Percentiles rank a stretch among this genome's conserved stretches.
These are phyloP conservation scores for Poa annua DNA, from an alignment of 176 grass and related monocot genomes.

Conservation along the genomic window DNA sequence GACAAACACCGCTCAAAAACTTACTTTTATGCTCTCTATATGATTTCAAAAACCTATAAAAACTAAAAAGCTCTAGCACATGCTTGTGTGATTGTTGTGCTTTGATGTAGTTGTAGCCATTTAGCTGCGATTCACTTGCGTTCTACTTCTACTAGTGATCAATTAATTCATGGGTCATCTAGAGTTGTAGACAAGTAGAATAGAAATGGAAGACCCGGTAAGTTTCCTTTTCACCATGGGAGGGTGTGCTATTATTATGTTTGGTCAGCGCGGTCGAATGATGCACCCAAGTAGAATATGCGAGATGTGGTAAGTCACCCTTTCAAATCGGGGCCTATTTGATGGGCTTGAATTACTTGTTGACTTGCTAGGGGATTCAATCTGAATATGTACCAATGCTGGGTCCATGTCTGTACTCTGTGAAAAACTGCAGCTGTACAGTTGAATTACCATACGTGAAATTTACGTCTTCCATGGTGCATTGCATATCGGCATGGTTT, in stretches of 20 bases:
- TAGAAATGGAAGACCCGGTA: neutral
- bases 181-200: neutral
- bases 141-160: neutral
- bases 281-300: neutral
- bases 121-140: neutral
- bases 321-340: neutral
- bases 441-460: neutral
- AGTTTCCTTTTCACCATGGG: neutral
- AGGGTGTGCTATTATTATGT: neutral
- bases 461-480: neutral
- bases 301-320: neutral
- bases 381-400: neutral
- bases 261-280: neutral
- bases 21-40: no score
- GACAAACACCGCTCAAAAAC: no score
- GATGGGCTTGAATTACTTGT: neutral
- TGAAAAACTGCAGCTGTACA: neutral
- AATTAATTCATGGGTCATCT: neutral
- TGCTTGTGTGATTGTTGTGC: neutral
- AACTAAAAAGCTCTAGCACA: no score
- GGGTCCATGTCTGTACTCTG: neutral
- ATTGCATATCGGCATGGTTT: conserved; percentile 19
- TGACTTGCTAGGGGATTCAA: neutral
- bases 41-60: no score
- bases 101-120: neutral